A percentile compares a stretch with the other conserved stretches of the same genome.
phyloP scores from a whole-genome alignment of 2,329 filamentous ascomycete species.

The Meredithiella fracta region DNA sequence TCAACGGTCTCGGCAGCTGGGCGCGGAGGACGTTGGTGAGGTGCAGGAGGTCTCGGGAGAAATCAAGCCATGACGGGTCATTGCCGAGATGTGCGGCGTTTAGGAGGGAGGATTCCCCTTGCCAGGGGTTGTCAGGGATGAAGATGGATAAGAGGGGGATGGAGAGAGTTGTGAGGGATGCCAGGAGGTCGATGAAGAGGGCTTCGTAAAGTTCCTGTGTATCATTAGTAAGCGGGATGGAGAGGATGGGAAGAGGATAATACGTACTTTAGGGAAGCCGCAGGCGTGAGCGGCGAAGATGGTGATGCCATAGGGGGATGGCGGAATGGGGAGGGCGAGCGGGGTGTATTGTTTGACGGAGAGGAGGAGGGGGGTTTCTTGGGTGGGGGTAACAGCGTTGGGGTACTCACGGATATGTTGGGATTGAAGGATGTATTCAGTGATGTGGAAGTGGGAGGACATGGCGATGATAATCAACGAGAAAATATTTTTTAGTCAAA shows the following conservation, averaged over 20 bases:
- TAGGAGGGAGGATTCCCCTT: constrained; percentile 61
- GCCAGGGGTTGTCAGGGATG: constrained; percentile 78
- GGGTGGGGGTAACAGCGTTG: constrained; percentile 50
- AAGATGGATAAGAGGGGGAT: constrained; percentile 68
- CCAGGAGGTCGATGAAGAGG: constrained; percentile 68
- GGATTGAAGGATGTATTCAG: constrained; percentile 38
- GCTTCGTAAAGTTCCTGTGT: constrained; percentile 76
- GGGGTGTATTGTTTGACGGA: constrained; percentile 82
- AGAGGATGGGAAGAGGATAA: neutral
- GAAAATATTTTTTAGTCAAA: no score
- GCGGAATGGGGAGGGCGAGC: constrained; percentile 47
- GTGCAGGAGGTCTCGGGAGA: constrained; percentile 67
- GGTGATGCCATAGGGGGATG: constrained; percentile 56
- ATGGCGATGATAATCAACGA: neutral
- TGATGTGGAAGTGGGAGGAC: constrained; percentile 9
- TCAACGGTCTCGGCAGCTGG: constrained; percentile 51
- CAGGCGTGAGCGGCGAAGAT: constrained; percentile 81
- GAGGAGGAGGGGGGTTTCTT: constrained; percentile 59
- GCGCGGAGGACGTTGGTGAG: constrained; percentile 67
- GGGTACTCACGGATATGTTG: constrained; percentile 67
- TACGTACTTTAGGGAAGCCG: constrained; percentile 65
- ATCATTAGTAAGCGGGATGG: neutral
- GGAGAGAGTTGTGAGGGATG: constrained; percentile 34
- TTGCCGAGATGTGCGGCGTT: constrained; percentile 67
- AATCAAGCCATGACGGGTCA: constrained; percentile 78